Percentiles rank a stretch among this genome's conserved stretches.
phyloP scores from a whole-genome alignment of 1,284 basidiomycete genomes.

The Earliella scabrosa region DNA sequence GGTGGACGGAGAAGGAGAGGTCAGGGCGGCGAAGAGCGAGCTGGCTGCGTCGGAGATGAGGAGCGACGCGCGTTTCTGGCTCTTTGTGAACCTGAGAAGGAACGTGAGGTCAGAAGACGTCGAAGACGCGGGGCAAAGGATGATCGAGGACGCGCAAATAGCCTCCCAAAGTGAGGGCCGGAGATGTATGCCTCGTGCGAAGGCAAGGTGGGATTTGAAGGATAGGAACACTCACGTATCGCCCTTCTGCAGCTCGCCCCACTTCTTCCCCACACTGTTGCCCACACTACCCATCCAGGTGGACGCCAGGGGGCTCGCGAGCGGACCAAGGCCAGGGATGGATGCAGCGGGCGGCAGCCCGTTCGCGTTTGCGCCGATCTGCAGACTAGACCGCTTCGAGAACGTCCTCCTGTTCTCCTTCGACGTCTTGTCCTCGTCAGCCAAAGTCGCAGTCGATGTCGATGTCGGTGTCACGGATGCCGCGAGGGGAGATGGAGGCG shows the following conservation, averaged over 20 bases:
- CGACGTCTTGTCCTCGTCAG: neutral
- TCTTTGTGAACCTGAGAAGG: constrained; percentile 56
- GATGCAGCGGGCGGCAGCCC: constrained; percentile 35
- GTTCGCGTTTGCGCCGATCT: constrained; percentile 10
- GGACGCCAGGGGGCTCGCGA: constrained; percentile 26
- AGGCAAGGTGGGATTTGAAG: too few relatives aligned
- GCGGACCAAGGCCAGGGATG: constrained; percentile 36
- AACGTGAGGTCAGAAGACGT: neutral
- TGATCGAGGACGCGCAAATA: too few relatives aligned
- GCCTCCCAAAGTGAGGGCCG: too few relatives aligned
- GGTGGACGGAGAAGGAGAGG: constrained; percentile 31
- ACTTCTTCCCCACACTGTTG: constrained; percentile 54
- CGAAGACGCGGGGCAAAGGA: too few relatives aligned
- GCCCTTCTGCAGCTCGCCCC: constrained; percentile 59
- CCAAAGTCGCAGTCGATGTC: neutral
- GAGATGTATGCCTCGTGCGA: neutral
- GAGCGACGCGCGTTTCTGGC: constrained; percentile 67
- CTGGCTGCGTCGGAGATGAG: constrained; percentile 68
- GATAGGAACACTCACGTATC: constrained; percentile 49
- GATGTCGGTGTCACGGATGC: constrained; percentile 4
- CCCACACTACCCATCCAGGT: constrained; percentile 56
- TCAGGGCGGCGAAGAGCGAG: constrained; percentile 56
- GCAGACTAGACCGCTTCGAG: constrained; percentile 26
- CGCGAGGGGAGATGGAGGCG: constrained; percentile 9
- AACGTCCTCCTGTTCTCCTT: constrained; percentile 18